Conservation (phyloP, 2,329 filamentous ascomycete genomes). For the Coleophoma crateriformis region DNA sequence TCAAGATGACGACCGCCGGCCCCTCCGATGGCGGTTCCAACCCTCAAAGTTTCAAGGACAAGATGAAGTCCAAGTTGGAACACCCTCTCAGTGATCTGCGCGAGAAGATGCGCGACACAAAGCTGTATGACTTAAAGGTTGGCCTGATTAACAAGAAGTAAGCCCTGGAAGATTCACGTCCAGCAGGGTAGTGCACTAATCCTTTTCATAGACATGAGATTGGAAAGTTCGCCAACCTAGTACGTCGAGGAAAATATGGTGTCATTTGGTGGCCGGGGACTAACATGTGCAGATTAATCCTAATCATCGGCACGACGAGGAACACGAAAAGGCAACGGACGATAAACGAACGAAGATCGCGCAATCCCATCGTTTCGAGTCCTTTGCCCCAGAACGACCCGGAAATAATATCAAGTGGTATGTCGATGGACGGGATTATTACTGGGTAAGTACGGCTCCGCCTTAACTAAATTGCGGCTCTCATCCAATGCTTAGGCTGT, state of each 20-base stretch:
- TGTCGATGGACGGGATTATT: conserved; percentile 91
- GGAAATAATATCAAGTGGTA: conserved; percentile 95
- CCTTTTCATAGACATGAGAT: conserved; percentile 41
- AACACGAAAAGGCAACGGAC: conserved; percentile 81
- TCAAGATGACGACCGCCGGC: conserved; percentile 18
- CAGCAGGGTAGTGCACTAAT: not conserved
- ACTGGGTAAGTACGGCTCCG: conserved; percentile 51
- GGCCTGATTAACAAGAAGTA: conserved; percentile 55
- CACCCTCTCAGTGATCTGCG: conserved; percentile 36
- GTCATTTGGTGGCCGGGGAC: not conserved
- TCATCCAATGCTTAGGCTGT: conserved; percentile 49
- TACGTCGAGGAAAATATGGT: conserved; percentile 27
- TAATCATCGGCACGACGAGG: conserved; percentile 90
- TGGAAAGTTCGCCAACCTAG: conserved; percentile 58
- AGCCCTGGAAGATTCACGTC: conserved; percentile 2
- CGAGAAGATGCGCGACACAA: conserved; percentile 48
- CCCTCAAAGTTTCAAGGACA: conserved; percentile 5
- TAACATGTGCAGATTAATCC: conserved; percentile 55
- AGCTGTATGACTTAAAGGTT: conserved; percentile 52
- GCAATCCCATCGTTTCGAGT: conserved; percentile 77
- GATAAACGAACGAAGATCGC: conserved; percentile 68
- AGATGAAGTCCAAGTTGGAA: conserved; percentile 40
- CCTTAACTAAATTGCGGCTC: too few relatives aligned
- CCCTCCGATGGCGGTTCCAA: conserved; percentile 21
- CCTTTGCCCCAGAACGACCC: conserved; percentile 81